A percentile compares a stretch with the other conserved stretches of the same genome.
phyloP scores from a whole-genome alignment of 306 rosid species.

The Pyrus betulifolia region DNA sequence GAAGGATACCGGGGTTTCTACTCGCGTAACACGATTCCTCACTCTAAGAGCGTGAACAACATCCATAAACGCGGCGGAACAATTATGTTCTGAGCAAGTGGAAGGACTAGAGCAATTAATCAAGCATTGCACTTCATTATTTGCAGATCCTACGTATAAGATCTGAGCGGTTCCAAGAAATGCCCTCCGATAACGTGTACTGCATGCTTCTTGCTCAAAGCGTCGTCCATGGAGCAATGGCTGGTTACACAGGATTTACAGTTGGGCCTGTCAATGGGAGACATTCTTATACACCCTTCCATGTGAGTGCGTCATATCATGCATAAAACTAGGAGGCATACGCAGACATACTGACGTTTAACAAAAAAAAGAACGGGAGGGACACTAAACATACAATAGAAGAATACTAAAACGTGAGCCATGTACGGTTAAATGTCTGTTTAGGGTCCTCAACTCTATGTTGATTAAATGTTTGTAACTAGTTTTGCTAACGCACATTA shows the following conservation, averaged over 20 bases:
- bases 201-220: constrained; percentile 94
- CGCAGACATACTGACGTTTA: no score
- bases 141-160: constrained; percentile 93
- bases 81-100: not conserved
- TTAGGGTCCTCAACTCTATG: no score
- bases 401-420: no score
- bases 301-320: constrained; percentile 42
- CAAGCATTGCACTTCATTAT: not conserved
- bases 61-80: constrained; percentile 98
- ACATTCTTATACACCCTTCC: constrained; percentile 77
- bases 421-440: no score
- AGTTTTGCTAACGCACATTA: no score
- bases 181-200: constrained; percentile 83
- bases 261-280: constrained; percentile 87
- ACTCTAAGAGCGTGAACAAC: constrained; percentile 71
- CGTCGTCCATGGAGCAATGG: constrained; percentile 97
- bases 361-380: no score
- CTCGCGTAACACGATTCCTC: constrained; percentile 53
- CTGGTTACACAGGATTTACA: constrained; percentile 86
- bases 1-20: constrained; percentile 95
- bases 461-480: no score
- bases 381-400: no score
- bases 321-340: not conserved
- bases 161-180: constrained; percentile 88
- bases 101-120: not conserved